A percentile compares a stretch with the other conserved stretches of the same genome.
These are phyloP conservation scores for Furcasterigmium furcatum DNA, from an alignment of 2,329 filamentous ascomycete species.

Conservation along the genomic window DNA sequence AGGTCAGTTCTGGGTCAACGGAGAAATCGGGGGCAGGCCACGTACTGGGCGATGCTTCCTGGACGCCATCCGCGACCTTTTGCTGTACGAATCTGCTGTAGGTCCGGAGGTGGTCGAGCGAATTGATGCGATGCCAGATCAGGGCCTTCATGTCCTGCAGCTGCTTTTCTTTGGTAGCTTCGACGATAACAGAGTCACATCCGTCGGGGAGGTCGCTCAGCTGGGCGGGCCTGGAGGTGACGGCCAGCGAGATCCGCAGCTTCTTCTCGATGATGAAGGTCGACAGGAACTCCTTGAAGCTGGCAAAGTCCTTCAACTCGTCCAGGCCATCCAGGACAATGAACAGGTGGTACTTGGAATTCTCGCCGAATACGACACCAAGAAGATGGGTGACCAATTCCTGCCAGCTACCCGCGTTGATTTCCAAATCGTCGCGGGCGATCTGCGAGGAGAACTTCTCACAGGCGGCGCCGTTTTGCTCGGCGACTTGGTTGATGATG, in stretches of 20 bases:
- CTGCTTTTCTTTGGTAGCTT: conserved; percentile 22
- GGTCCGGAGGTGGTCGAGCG: conserved; percentile 15
- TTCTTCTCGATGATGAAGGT: conserved; percentile 20
- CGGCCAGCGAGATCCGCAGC: conserved; percentile 18
- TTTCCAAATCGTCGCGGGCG: conserved; percentile 15
- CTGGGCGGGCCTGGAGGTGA: conserved; percentile 18
- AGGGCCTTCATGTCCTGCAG: conserved; percentile 20
- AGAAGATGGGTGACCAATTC: conserved; percentile 18
- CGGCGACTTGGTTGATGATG: conserved; percentile 23
- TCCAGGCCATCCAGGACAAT: conserved; percentile 29
- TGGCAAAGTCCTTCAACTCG: conserved; percentile 16
- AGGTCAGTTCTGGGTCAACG: neutral
- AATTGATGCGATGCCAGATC: conserved; percentile 20
- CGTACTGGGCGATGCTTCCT: conserved; percentile 26
- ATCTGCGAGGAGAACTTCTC: conserved; percentile 23
- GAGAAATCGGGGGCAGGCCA: neutral
- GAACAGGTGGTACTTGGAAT: conserved; percentile 16
- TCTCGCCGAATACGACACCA: conserved; percentile 14
- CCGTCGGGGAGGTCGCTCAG: conserved; percentile 6
- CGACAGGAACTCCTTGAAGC: conserved; percentile 7
- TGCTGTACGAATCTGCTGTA: conserved; percentile 24
- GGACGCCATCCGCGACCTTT: conserved; percentile 22
- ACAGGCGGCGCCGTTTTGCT: conserved; percentile 21
- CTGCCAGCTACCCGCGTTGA: conserved; percentile 11
- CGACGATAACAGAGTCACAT: conserved; percentile 8